Evolutionary conservation across 2,329 filamentous ascomycete species (phyloP), one percentile per base, ranked within the genome.

Genomic region (Talaromyces marneffei): DNA sequence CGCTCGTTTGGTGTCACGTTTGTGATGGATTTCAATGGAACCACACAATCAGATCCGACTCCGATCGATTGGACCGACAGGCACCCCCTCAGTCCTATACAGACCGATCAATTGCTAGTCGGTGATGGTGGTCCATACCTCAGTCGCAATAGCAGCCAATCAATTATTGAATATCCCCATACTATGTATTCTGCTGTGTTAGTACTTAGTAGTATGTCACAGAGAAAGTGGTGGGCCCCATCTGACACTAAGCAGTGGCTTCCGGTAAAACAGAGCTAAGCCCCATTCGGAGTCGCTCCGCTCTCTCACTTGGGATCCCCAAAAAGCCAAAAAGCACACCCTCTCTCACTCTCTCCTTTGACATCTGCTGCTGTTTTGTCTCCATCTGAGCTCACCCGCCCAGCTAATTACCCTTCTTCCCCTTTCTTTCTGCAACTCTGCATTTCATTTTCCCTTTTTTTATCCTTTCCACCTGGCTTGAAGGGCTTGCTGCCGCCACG

Each of bases 261-360:
- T 46, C 55, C 55, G 48, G 60, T 44, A 46, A 54, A 55, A 27
- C 23, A 14, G 31, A 29, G 9, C 55, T 58, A 58, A 54, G 25
- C 60, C 50, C 14, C 37, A 54, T 55, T 62, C 33, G 60, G 37
- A 39, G 56, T 59, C 60, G 56, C 60, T 62, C 60, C 57, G 50
- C 48, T 42, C 50, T 54, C 42, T 31, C 58, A 9, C 27, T 16
- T 52, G 25, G 14, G 56, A 42, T 48, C 64, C 52, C 57, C 62
- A 55, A 57, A 63, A 57, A 50, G 16, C 55, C 52, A 40, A 62
- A 60, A 54, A 52, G 33, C 33, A 55, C 52, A 55, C 33, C 33
- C 52, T 55, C 52, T 40, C 8, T 40, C 52, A 53, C 23, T 50
- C 52, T 54, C 59, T 35, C 55, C 58, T 33, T 52, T 55, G 29